A percentile compares a stretch with the other conserved stretches of the same genome.
phyloP scores from a whole-genome alignment of 1,284 basidiomycete species.

The Cryptococcus neoformans region DNA sequence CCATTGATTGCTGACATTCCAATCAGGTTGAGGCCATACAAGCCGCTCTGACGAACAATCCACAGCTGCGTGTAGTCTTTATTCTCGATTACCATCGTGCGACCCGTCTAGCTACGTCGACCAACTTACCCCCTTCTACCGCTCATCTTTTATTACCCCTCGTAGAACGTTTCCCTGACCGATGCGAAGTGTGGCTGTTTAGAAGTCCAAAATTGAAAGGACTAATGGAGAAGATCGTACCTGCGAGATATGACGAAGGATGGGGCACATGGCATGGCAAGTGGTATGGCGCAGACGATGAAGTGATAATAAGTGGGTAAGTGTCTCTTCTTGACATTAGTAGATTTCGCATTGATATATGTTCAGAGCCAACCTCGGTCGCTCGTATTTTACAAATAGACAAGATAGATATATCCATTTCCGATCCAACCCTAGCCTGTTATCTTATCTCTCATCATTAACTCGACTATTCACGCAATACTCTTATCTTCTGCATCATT shows the following conservation, averaged over 20 bases:
- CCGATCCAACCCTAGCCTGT: slow-evolving; percentile 59
- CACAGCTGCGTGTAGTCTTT: slow-evolving; percentile 65
- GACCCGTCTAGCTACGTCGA: slow-evolving; percentile 67
- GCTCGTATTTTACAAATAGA: slow-evolving; percentile 90
- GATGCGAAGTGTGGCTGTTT: slow-evolving; percentile 76
- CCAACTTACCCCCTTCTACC: slow-evolving; percentile 55
- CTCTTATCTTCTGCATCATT: slow-evolving; percentile 64
- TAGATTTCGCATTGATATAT: background rate
- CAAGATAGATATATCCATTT: slow-evolving; percentile 93
- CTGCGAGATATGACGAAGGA: slow-evolving; percentile 93
- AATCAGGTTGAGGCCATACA: slow-evolving; percentile 65
- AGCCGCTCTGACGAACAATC: slow-evolving; percentile 60
- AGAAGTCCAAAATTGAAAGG: slow-evolving; percentile 80
- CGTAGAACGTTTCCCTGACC: slow-evolving; percentile 64
- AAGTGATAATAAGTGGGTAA: slow-evolving; percentile 89
- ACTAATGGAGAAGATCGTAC: slow-evolving; percentile 70
- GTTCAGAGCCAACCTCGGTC: slow-evolving; percentile 85
- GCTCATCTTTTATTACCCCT: slow-evolving; percentile 71
- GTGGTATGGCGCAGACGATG: slow-evolving; percentile 89
- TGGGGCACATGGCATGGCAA: slow-evolving; percentile 99
- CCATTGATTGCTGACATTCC: too few species aligned
- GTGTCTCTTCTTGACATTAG: slow-evolving; percentile 34
- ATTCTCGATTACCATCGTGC: slow-evolving; percentile 87
- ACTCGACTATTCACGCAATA: slow-evolving; percentile 66
- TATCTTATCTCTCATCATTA: slow-evolving; percentile 81